Conservation (phyloP, 371 early-diverging fungal species). For the Circinella umbellata region DNA sequence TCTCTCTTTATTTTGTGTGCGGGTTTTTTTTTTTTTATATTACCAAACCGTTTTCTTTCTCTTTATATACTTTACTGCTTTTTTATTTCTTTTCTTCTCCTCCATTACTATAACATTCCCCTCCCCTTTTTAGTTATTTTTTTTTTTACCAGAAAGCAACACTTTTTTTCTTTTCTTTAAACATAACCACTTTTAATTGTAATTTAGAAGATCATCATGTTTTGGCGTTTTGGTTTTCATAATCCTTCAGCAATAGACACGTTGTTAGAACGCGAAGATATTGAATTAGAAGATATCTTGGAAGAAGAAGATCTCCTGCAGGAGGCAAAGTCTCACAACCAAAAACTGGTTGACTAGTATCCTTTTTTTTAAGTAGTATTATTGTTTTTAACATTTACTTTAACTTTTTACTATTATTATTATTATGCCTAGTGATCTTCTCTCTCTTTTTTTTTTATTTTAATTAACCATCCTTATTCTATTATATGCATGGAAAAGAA, state of each 20-base stretch:
- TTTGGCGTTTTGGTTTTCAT: conserved; percentile 85
- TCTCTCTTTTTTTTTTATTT: no score
- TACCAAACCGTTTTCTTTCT: neutral
- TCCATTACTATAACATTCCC: neutral
- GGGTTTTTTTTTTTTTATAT: no score
- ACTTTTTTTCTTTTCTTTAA: conserved; percentile 4
- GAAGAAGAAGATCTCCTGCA: conserved; percentile 87
- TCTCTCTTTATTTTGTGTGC: no score
- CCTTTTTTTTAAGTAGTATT: conserved; percentile 24
- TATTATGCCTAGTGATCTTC: neutral
- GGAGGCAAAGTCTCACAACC: conserved; percentile 84
- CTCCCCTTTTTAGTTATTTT: neutral
- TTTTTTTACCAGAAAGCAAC: neutral
- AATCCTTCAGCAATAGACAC: conserved; percentile 77
- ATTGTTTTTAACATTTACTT: neutral
- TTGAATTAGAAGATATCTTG: conserved; percentile 76
- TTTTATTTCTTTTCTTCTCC: neutral
- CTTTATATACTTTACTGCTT: neutral
- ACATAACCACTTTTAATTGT: neutral
- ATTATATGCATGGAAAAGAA: no score
- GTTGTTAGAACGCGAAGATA: conserved; percentile 77
- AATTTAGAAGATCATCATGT: conserved; percentile 50
- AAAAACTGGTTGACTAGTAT: conserved; percentile 85
- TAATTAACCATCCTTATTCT: no score
- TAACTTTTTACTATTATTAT: neutral